These are phyloP conservation scores for Streptanthus diversifolius DNA, from an alignment of 345 rosid genomes.

Conservation along the genomic window DNA sequence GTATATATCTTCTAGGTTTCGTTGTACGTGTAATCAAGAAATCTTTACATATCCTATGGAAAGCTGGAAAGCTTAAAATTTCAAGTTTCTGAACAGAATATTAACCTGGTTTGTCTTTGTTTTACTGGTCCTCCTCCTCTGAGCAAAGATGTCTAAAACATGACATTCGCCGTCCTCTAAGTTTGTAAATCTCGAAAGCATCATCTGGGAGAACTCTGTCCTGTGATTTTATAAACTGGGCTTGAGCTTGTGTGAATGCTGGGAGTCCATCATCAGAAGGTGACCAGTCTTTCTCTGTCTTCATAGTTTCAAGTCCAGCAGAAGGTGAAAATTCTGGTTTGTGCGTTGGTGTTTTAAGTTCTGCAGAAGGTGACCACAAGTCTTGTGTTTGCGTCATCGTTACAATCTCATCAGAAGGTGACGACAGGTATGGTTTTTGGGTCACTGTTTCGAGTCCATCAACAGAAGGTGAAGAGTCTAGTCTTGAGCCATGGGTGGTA, in stretches of 20 bases:
- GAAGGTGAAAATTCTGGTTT: constrained; percentile 45
- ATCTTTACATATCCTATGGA: no score
- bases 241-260: constrained; percentile 36
- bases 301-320: constrained; percentile 40
- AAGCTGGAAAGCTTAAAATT: no score
- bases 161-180: no score
- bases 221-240: constrained; percentile 5
- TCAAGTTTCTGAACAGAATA: no score
- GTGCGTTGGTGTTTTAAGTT: neutral
- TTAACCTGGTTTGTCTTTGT: no score
- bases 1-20: no score
- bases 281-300: constrained; percentile 42
- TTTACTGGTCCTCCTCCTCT: no score
- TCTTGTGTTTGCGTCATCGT: neutral
- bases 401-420: constrained; percentile 50
- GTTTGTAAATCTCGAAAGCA: constrained; percentile 10
- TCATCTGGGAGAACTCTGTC: constrained; percentile 13
- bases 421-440: constrained; percentile 34
- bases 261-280: constrained; percentile 67
- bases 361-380: constrained; percentile 7
- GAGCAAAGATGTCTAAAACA: no score
- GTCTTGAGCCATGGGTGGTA: neutral
- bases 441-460: neutral
- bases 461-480: constrained; percentile 15
- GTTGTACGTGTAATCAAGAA: no score